phyloP scores from a whole-genome alignment of 2,329 filamentous ascomycete species.

The Neoarthrinium moseri region DNA sequence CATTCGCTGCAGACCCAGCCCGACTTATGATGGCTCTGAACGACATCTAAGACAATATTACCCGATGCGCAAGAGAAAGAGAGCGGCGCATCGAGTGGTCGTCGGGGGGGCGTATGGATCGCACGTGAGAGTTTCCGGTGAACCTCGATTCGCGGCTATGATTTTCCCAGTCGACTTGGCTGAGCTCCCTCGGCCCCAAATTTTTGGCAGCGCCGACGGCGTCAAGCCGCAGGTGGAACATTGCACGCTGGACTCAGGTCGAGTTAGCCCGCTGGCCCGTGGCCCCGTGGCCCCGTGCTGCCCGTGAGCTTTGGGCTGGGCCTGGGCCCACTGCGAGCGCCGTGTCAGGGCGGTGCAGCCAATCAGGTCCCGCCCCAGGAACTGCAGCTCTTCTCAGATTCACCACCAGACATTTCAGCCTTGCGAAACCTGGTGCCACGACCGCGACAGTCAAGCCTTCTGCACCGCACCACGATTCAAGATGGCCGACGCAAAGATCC shows the following conservation, averaged over 20 bases:
- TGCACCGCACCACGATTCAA: constrained; percentile 9
- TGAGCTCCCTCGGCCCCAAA: constrained; percentile 13
- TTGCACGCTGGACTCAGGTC: too few relatives aligned
- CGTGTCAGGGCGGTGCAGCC: constrained; percentile 7
- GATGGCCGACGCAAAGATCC: constrained; percentile 56
- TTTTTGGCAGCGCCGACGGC: constrained; percentile 3
- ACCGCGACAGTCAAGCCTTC: constrained; percentile 2
- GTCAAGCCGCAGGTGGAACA: constrained; percentile 6
- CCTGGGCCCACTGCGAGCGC: neutral
- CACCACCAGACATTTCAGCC: constrained; percentile 9
- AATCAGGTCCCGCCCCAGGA: constrained; percentile 4
- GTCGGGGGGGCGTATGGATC: neutral
- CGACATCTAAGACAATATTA: constrained; percentile 51
- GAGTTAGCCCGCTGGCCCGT: too few relatives aligned
- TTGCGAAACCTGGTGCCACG: constrained; percentile 2
- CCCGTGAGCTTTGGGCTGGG: neutral
- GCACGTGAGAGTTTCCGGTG: neutral
- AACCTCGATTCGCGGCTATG: constrained; percentile 6
- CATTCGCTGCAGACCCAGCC: constrained; percentile 50
- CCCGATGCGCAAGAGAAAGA: constrained; percentile 31
- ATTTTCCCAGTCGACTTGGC: constrained; percentile 4
- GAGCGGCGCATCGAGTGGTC: constrained; percentile 31
- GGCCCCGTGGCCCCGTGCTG: too few relatives aligned
- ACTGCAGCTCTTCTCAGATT: constrained; percentile 10
- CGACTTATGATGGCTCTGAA: constrained; percentile 51